These are phyloP conservation scores for Penicillium carneum DNA, from an alignment of 2,329 filamentous ascomycete species.

Conservation along the genomic window DNA sequence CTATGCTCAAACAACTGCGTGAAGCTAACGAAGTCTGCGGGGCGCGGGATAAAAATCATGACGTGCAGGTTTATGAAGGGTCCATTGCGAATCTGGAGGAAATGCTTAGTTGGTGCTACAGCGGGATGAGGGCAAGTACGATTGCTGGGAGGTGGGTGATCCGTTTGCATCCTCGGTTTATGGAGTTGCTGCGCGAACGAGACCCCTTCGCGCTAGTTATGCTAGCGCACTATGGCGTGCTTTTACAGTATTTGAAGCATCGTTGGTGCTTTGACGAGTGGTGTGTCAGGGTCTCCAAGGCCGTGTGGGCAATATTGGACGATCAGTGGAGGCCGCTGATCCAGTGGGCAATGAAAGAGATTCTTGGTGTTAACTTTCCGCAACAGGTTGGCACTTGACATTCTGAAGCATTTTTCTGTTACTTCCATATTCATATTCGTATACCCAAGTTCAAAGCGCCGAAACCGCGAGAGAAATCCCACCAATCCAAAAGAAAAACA, in stretches of 20 bases:
- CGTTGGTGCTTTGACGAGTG: constrained; percentile 74
- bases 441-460: constrained; percentile 13
- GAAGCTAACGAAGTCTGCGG: constrained; percentile 40
- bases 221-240: constrained; percentile 66
- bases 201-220: constrained; percentile 60
- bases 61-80: constrained; percentile 33
- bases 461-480: background rate
- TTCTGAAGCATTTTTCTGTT: background rate
- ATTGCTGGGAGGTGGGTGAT: constrained; percentile 50
- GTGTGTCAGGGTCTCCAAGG: constrained; percentile 69
- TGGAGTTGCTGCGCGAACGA: constrained; percentile 49
- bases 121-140: constrained; percentile 62
- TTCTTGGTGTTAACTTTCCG: constrained; percentile 38
- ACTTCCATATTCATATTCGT: background rate
- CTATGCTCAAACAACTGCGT: constrained; percentile 34
- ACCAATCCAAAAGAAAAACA: background rate
- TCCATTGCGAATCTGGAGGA: constrained; percentile 41
- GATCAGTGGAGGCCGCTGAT: constrained; percentile 42
- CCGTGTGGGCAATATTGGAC: constrained; percentile 55
- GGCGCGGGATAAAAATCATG: constrained; percentile 32
- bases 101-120: constrained; percentile 37
- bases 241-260: constrained; percentile 66
- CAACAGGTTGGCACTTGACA: constrained; percentile 19
- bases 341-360: constrained; percentile 42
- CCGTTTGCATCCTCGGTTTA: constrained; percentile 42